phyloP scores from a whole-genome alignment of 306 rosid species.

The Medicago arabica region DNA sequence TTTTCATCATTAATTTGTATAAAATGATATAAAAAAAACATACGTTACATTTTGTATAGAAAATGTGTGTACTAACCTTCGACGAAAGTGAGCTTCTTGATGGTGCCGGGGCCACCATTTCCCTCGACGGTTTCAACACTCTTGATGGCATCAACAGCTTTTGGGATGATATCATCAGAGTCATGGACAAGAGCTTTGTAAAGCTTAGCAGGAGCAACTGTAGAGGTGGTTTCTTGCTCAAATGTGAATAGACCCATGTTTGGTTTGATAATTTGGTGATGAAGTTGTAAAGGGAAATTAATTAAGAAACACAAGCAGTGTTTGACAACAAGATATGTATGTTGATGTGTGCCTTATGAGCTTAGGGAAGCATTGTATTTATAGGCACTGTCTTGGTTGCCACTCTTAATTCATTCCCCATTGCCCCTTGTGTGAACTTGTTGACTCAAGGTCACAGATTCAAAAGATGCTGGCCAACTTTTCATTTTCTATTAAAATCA shows the following conservation, averaged over 20 bases:
- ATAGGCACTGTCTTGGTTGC: background rate
- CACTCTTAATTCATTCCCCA: background rate
- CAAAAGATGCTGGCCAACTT: background rate
- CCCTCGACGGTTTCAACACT: constrained; percentile 48
- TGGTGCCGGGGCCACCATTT: constrained; percentile 51
- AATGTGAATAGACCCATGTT: constrained; percentile 62
- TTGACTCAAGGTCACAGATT: background rate
- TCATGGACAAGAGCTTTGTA: constrained; percentile 53
- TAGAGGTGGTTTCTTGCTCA: constrained; percentile 44
- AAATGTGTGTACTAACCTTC: constrained; percentile 31
- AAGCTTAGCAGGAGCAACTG: constrained; percentile 47
- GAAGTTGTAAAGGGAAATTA: background rate
- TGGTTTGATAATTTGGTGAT: background rate
- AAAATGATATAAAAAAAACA: too few relatives aligned
- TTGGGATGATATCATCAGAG: constrained; percentile 43
- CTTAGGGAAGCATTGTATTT: background rate
- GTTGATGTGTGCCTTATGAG: background rate
- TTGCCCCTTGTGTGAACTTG: background rate
- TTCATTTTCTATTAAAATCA: too few relatives aligned
- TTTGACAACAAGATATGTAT: background rate
- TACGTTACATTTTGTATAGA: too few relatives aligned
- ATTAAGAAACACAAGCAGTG: background rate
- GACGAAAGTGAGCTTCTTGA: constrained; percentile 46
- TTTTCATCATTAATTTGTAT: too few relatives aligned
- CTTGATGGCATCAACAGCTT: constrained; percentile 37